These are phyloP conservation scores for Delonix regia DNA, from an alignment of 306 rosid species.

Conservation along the genomic window DNA sequence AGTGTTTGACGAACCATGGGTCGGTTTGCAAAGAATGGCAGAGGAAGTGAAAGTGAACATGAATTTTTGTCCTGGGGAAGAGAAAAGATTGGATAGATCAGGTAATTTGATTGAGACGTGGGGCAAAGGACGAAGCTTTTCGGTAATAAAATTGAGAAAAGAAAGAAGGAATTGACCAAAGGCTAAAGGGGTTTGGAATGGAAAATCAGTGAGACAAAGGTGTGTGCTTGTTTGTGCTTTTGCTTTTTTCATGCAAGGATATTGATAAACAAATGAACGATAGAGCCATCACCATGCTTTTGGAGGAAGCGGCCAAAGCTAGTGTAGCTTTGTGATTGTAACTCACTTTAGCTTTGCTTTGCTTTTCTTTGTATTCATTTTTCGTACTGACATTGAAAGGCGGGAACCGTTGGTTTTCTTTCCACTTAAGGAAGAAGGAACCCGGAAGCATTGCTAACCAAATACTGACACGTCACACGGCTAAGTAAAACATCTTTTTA, in stretches of 20 bases:
- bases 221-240: slow-evolving; percentile 9
- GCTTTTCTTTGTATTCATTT: not conserved
- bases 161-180: slow-evolving; percentile 38
- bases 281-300: slow-evolving; percentile 16
- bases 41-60: slow-evolving; percentile 45
- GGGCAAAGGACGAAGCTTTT: not conserved
- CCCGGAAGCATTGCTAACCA: not conserved
- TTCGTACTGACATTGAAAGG: not conserved
- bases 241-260: slow-evolving; percentile 26
- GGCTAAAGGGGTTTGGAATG: not conserved
- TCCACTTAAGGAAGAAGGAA: not conserved
- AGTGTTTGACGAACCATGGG: not conserved
- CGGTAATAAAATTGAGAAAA: slow-evolving; percentile 49
- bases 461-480: not conserved
- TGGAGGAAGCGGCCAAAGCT: slow-evolving; percentile 11
- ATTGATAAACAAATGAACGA: slow-evolving; percentile 27
- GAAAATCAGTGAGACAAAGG: not conserved
- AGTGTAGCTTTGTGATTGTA: not conserved
- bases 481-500: not conserved
- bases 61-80: slow-evolving; percentile 41
- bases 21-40: slow-evolving; percentile 30
- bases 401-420: not conserved
- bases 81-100: slow-evolving; percentile 15
- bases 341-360: not conserved
- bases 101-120: slow-evolving; percentile 78